A percentile compares a stretch with the other conserved stretches of the same genome.
These are phyloP conservation scores for Beauveria australis DNA, from an alignment of 2,329 filamentous ascomycete species.

Conservation along the genomic window DNA sequence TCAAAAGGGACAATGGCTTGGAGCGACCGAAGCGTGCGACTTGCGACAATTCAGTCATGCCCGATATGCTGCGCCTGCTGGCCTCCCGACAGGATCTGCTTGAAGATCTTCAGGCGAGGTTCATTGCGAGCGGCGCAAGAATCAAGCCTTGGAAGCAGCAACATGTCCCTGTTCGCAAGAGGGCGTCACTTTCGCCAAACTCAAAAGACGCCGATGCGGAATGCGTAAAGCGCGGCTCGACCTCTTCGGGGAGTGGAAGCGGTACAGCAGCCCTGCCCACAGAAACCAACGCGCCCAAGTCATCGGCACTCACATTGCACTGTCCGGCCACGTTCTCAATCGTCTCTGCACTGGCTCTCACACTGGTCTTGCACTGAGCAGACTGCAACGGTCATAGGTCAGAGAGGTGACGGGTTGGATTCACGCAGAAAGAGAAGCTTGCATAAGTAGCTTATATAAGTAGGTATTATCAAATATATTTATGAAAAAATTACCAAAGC, in stretches of 20 bases:
- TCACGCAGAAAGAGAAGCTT: not conserved
- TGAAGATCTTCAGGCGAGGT: constrained; percentile 17
- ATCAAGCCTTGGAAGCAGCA: constrained; percentile 4
- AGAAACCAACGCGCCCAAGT: not conserved
- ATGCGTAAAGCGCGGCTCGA: not conserved
- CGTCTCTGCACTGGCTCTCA: not conserved
- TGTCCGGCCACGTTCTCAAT: not conserved
- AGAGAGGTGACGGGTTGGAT: not conserved
- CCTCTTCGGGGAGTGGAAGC: not conserved
- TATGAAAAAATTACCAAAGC: not conserved
- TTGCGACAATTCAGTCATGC: constrained; percentile 23
- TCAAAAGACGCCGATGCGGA: not conserved
- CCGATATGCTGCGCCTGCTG: constrained; percentile 22
- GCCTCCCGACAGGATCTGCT: constrained; percentile 19
- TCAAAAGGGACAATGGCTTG: constrained; percentile 22
- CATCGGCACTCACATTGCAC: not conserved
- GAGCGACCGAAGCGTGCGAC: constrained; percentile 17
- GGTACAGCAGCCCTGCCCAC: not conserved
- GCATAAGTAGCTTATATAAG: not conserved
- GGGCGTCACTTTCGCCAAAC: not conserved
- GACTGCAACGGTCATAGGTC: not conserved
- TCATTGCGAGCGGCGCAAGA: not conserved
- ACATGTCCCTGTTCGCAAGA: not conserved
- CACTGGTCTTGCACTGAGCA: not conserved
- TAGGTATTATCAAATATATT: not conserved